These are phyloP conservation scores for Nigrospora osmanthi DNA, from an alignment of 2,329 filamentous ascomycete species.

Conservation along the genomic window DNA sequence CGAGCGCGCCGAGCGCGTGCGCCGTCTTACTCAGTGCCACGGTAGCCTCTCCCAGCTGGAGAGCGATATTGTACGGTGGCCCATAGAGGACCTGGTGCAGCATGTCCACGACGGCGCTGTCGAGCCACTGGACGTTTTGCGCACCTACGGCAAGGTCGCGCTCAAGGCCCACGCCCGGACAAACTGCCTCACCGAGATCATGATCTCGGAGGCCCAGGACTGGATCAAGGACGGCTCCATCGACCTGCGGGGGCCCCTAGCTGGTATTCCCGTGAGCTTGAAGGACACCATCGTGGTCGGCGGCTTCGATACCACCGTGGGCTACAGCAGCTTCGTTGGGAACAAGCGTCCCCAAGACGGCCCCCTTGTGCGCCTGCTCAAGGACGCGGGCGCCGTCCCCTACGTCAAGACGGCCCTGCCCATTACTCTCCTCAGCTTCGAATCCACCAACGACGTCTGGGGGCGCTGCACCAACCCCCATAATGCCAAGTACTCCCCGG, in stretches of 20 bases:
- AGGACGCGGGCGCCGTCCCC: slow-evolving; percentile 80
- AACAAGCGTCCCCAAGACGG: slow-evolving; percentile 64
- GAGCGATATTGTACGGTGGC: slow-evolving; percentile 57
- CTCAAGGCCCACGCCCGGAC: slow-evolving; percentile 77
- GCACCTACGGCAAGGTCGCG: slow-evolving; percentile 79
- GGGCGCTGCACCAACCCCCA: slow-evolving; percentile 77
- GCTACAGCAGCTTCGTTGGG: slow-evolving; percentile 65
- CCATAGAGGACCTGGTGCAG: slow-evolving; percentile 71
- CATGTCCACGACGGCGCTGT: slow-evolving; percentile 65
- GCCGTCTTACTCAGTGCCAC: slow-evolving; percentile 58
- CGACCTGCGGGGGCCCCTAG: slow-evolving; percentile 74
- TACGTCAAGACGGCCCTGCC: slow-evolving; percentile 92
- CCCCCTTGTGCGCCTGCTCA: slow-evolving; percentile 65
- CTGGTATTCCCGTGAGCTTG: slow-evolving; percentile 78
- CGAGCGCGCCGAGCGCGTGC: slow-evolving; percentile 64
- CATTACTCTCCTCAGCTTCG: slow-evolving; percentile 79
- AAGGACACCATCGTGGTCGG: slow-evolving; percentile 76
- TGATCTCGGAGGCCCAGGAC: slow-evolving; percentile 68
- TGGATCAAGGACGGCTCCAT: slow-evolving; percentile 54
- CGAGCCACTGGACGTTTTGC: slow-evolving; percentile 66
- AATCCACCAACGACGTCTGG: slow-evolving; percentile 74
- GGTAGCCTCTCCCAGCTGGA: slow-evolving; percentile 58
- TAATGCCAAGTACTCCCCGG: slow-evolving; percentile 75
- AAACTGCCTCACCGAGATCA: slow-evolving; percentile 83
- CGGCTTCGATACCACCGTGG: slow-evolving; percentile 76